These are phyloP conservation scores for Claviceps spartinae DNA, from an alignment of 2,329 filamentous ascomycete species.

Conservation along the genomic window DNA sequence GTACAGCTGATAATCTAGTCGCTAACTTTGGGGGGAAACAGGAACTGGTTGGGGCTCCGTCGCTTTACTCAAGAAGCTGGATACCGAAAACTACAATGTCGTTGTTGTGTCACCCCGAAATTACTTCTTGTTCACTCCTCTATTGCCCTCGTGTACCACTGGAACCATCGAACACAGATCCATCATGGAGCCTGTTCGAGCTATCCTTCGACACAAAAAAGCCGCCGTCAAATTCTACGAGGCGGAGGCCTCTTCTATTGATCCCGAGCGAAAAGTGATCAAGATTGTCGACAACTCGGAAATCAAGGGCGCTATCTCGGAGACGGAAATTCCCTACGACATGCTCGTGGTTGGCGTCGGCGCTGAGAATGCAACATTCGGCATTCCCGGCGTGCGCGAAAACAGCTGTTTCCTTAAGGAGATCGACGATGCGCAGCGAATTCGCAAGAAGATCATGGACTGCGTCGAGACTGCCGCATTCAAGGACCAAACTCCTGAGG, in stretches of 20 bases:
- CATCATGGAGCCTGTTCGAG: conserved; percentile 98
- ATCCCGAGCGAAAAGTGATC: conserved; percentile 78
- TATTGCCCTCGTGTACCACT: conserved; percentile 93
- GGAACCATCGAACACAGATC: conserved; percentile 97
- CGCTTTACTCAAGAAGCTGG: conserved; percentile 93
- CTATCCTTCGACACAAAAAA: conserved; percentile 91
- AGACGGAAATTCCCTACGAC: conserved; percentile 90
- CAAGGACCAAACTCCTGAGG: conserved; percentile 83
- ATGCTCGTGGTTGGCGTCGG: conserved; percentile 97
- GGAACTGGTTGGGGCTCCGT: conserved; percentile 94
- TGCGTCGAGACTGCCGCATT: conserved; percentile 97
- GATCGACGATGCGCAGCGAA: conserved; percentile 87
- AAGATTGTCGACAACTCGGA: conserved; percentile 87
- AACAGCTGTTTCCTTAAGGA: conserved; percentile 98
- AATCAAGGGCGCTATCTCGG: conserved; percentile 66
- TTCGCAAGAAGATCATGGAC: conserved; percentile 99
- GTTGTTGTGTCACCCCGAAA: conserved; percentile 95
- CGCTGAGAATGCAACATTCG: conserved; percentile 96
- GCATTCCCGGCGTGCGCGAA: conserved; percentile 88
- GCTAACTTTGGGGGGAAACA: conserved; percentile 22
- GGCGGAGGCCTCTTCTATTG: conserved; percentile 90
- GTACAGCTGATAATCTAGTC: not conserved
- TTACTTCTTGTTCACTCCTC: conserved; percentile 98
- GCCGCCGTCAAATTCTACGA: conserved; percentile 93
- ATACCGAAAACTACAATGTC: conserved; percentile 98